phyloP scores from a whole-genome alignment of 495 filamentous ascomycete species.

The Barbatosphaeria neglecta region DNA sequence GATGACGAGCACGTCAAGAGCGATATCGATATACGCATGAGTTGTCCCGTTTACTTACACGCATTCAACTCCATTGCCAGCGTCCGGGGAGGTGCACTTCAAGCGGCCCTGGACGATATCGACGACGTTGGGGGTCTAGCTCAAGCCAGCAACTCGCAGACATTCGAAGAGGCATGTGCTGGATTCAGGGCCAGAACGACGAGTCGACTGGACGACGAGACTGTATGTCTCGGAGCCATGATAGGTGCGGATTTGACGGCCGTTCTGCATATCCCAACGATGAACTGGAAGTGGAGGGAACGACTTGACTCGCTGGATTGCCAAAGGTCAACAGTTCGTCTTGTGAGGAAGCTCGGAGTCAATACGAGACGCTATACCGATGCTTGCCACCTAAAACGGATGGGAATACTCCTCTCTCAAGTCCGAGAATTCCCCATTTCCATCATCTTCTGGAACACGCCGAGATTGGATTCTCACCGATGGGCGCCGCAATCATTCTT shows the following conservation, averaged over 20 bases:
- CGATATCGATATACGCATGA: background rate
- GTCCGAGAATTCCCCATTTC: background rate
- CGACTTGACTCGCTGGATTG: background rate
- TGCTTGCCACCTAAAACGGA: background rate
- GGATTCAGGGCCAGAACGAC: background rate
- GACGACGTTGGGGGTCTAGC: background rate
- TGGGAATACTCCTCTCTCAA: background rate
- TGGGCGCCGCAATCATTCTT: background rate
- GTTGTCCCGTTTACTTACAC: background rate
- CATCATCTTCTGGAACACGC: background rate
- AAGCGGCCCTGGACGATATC: background rate
- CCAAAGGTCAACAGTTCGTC: background rate
- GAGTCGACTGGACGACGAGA: background rate
- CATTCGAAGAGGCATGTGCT: background rate
- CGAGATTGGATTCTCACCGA: background rate
- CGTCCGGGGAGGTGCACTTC: background rate
- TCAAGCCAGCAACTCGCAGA: background rate
- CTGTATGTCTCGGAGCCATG: background rate
- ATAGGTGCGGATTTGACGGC: background rate
- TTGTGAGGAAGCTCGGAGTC: background rate
- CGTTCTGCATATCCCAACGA: background rate
- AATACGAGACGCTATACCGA: background rate
- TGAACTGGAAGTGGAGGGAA: background rate
- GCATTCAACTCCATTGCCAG: background rate
- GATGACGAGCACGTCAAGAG: background rate